Conservation (phyloP, 352 stramenopile genomes). For the Phytophthora niederhauseri region DNA sequence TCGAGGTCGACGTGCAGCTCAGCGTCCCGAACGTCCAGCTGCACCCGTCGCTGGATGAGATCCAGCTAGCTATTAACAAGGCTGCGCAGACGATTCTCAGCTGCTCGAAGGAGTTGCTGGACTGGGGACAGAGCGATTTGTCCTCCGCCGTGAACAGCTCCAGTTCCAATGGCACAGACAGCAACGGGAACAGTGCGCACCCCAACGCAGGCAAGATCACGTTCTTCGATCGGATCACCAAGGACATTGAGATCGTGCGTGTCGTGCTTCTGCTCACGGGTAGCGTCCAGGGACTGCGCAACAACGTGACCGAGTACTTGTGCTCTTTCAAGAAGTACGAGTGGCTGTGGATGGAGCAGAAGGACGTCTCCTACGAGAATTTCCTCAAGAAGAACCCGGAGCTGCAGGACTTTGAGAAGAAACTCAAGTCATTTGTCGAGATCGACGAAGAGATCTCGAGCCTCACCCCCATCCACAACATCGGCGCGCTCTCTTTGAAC, state of each 20-base stretch:
- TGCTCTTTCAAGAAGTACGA: slow-evolving; percentile 96
- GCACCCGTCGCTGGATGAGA: slow-evolving; percentile 96
- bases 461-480: slow-evolving; percentile 92
- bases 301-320: slow-evolving; percentile 98
- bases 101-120: slow-evolving; percentile 96
- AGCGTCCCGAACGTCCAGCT: slow-evolving; percentile 94
- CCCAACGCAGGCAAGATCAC: slow-evolving; percentile 68
- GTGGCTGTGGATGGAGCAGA: slow-evolving; percentile 99
- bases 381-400: slow-evolving; percentile 95
- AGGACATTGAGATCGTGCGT: slow-evolving; percentile 99
- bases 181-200: slow-evolving; percentile 17
- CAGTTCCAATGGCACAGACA: slow-evolving; percentile 23
- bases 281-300: slow-evolving; percentile 96
- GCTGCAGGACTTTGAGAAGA: slow-evolving; percentile 97
- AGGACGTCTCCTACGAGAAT: slow-evolving; percentile 94
- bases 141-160: slow-evolving; percentile 32
- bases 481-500: slow-evolving; percentile 97
- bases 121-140: slow-evolving; percentile 92
- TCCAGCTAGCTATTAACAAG: slow-evolving; percentile 98
- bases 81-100: slow-evolving; percentile 96
- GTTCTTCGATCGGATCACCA: slow-evolving; percentile 98
- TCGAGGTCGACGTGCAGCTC: slow-evolving; percentile 98
- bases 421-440: slow-evolving; percentile 95
- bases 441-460: slow-evolving; percentile 96
- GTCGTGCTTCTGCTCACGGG: slow-evolving; percentile 97